Conservation (phyloP, 345 rosid genomes). For the Cardamine chenopodiifolia region DNA sequence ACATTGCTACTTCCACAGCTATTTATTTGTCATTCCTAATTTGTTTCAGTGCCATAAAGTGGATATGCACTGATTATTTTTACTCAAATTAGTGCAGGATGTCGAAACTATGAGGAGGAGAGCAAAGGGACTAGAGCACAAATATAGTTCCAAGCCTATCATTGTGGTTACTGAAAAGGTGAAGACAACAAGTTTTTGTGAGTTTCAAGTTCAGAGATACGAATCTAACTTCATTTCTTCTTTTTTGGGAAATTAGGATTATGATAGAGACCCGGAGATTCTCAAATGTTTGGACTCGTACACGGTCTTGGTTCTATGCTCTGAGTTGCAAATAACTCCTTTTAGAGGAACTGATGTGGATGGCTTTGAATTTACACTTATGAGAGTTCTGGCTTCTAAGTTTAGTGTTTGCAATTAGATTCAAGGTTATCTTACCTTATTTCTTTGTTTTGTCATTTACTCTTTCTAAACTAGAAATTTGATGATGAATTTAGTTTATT, state of each 20-base stretch:
- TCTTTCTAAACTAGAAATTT: neutral
- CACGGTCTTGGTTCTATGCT: constrained; percentile 61
- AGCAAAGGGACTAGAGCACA: constrained; percentile 55
- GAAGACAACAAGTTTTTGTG: constrained; percentile 5
- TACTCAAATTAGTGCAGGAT: constrained; percentile 48
- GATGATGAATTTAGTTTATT: neutral
- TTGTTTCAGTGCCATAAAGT: neutral
- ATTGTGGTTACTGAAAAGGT: constrained; percentile 80
- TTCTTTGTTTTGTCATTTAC: too few species aligned
- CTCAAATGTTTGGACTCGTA: constrained; percentile 54
- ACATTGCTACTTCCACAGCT: constrained; percentile 22
- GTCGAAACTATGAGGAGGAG: constrained; percentile 52
- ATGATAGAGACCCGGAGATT: constrained; percentile 71
- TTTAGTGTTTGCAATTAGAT: constrained; percentile 26
- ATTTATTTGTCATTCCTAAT: neutral
- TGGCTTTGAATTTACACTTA: constrained; percentile 49
- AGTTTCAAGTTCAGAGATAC: constrained; percentile 18
- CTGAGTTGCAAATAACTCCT: constrained; percentile 55
- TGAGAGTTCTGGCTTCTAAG: constrained; percentile 41
- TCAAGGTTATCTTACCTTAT: neutral
- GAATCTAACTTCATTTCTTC: constrained; percentile 12
- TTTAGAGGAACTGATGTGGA: constrained; percentile 41
- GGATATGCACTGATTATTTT: neutral
- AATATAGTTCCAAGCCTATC: constrained; percentile 53
- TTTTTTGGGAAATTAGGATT: constrained; percentile 55